These are phyloP conservation scores for Amanita jacksonii DNA, from an alignment of 768 basidiomycete species.

Conservation along the genomic window DNA sequence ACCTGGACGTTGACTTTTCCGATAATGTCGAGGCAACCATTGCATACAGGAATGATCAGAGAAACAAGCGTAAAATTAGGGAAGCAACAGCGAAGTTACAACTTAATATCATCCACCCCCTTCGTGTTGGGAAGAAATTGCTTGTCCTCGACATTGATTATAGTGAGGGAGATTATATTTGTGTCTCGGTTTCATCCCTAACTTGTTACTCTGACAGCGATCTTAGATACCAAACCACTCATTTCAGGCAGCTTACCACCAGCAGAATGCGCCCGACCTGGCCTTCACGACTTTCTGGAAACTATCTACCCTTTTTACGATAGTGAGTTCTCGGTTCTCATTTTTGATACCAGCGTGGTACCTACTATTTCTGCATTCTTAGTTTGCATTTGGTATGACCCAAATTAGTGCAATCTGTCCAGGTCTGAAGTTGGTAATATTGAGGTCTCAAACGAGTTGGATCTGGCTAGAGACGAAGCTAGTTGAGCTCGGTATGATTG, in stretches of 20 bases:
- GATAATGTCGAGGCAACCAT: slow-evolving; percentile 46
- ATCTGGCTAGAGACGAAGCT: slow-evolving; percentile 85
- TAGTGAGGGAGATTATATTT: slow-evolving; percentile 34
- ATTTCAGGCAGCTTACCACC: slow-evolving; percentile 76
- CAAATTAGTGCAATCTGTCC: not conserved
- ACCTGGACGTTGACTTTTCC: slow-evolving; percentile 75
- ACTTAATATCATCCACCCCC: slow-evolving; percentile 64
- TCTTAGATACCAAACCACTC: slow-evolving; percentile 77
- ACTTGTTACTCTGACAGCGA: slow-evolving; percentile 37
- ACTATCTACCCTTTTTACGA: slow-evolving; percentile 77
- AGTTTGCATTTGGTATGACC: slow-evolving; percentile 71
- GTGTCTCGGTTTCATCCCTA: not conserved
- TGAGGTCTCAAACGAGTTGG: slow-evolving; percentile 84
- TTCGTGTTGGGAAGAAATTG: slow-evolving; percentile 68
- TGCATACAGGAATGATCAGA: slow-evolving; percentile 63
- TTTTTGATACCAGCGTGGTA: not conserved
- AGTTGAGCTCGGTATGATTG: slow-evolving; percentile 79
- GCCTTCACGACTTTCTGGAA: slow-evolving; percentile 78
- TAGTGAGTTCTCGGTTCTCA: slow-evolving; percentile 26
- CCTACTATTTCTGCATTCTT: slow-evolving; percentile 1
- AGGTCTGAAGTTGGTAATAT: not conserved
- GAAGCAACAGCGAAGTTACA: slow-evolving; percentile 59
- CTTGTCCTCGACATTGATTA: slow-evolving; percentile 88
- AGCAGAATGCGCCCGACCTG: slow-evolving; percentile 73
- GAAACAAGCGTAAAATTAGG: slow-evolving; percentile 74